Base-by-base conservation (phyloP, 2,329 filamentous ascomycete genomes). In the Beauveria pseudobassiana region DNA sequence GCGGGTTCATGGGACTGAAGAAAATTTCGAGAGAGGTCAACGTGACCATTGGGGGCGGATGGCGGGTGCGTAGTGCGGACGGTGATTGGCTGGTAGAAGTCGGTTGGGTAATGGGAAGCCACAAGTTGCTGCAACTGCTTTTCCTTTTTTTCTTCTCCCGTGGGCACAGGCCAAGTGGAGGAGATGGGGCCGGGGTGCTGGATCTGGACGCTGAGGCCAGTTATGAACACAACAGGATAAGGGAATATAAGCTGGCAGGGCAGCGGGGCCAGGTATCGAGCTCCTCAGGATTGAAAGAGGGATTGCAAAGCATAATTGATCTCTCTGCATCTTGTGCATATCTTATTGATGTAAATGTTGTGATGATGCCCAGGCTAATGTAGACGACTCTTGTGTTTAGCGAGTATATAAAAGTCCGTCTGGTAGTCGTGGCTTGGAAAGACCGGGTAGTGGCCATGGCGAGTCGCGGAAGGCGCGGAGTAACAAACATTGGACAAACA, bases 91-190 rank as follows among this genome's bases (percentile, higher is more conserved):
- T 45, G 46, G 22, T 22, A 20, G 6, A 38, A 42, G 28, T 56
- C 59, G 30, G 38, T 62, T 62, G 52, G 59, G 51, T 62, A 62
- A 62, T 55, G 45, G 42, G 28, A 50, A 50, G 55, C 55, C 55
- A 53, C 42, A 24, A 43, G 38, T 28, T 48, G 59, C 20, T 46
- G 46, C 28, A 49, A 22, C 18, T 34, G 42, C 28, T 38, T 45
- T 45, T 45, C 1, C 9, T 22, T 46, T 22, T 46, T 45, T 45
- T 45, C 42, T 14, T 5, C 34, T 38, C 34, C 5, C 14, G 5
- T 14, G 34, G 12, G 34, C 34, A 38, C 34, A 14, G 14, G 12
- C 34, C 34, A 38, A 38, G 34, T 16, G 34, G 34, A 38, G 34
- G 34, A 38, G 34, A 38, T 38, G 34, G 34, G 30, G 30, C 30